A percentile compares a stretch with the other conserved stretches of the same genome.
phyloP scores from a whole-genome alignment of 495 filamentous ascomycete genomes.

The Penicillium odoratum region DNA sequence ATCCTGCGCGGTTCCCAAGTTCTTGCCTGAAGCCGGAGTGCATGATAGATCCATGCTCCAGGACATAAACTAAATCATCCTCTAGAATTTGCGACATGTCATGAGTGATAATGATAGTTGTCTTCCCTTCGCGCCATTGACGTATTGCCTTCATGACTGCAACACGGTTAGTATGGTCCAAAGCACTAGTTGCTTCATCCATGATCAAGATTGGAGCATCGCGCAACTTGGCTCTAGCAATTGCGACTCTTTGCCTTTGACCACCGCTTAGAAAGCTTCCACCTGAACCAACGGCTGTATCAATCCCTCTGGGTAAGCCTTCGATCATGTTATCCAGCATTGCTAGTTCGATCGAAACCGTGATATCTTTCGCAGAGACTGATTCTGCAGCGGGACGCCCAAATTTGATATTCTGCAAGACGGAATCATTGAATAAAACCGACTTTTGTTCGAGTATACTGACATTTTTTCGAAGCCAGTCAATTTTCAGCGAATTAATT shows the following conservation, averaged over 20 bases:
- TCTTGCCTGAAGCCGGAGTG: slow-evolving; percentile 62
- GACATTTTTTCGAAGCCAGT: slow-evolving; percentile 78
- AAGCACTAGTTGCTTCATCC: slow-evolving; percentile 80
- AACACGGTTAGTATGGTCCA: slow-evolving; percentile 72
- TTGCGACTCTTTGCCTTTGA: slow-evolving; percentile 74
- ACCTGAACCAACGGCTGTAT: slow-evolving; percentile 70
- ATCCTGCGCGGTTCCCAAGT: slow-evolving; percentile 35
- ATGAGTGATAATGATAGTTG: slow-evolving; percentile 87
- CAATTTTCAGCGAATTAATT: slow-evolving; percentile 60
- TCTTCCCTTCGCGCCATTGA: slow-evolving; percentile 66
- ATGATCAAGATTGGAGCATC: slow-evolving; percentile 80
- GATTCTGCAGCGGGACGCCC: slow-evolving; percentile 53
- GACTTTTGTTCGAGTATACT: slow-evolving; percentile 83
- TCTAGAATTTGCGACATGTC: slow-evolving; percentile 77
- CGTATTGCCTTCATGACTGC: slow-evolving; percentile 73
- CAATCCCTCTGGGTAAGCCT: slow-evolving; percentile 67
- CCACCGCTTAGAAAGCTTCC: slow-evolving; percentile 80
- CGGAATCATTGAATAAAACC: slow-evolving; percentile 79
- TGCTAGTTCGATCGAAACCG: slow-evolving; percentile 57
- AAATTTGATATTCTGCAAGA: slow-evolving; percentile 79
- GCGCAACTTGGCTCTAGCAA: slow-evolving; percentile 75
- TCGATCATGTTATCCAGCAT: slow-evolving; percentile 72
- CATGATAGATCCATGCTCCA: slow-evolving; percentile 69
- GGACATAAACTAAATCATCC: slow-evolving; percentile 76
- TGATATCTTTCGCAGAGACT: slow-evolving; percentile 55